Conservation (phyloP, 352 stramenopile species). For the Phytopythium boreale region DNA sequence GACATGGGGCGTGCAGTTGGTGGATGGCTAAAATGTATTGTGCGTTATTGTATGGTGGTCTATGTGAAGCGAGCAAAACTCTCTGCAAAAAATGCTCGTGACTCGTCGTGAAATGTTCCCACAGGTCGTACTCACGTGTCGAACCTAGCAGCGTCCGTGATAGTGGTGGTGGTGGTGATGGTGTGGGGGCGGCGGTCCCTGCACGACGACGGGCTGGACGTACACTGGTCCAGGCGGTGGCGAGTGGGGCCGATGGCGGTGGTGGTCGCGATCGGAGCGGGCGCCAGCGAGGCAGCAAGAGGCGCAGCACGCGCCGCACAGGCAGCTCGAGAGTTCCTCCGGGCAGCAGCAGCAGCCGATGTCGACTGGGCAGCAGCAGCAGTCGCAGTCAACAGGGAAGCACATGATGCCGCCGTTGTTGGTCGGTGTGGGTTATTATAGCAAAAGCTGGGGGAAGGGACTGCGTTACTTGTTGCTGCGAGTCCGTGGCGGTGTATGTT, state of each 20-base stretch:
- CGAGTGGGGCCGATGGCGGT: conserved; percentile 16
- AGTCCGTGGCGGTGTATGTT: no score
- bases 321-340: conserved; percentile 22
- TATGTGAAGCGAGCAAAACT: not conserved
- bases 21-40: no score
- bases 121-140: not conserved
- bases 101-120: not conserved
- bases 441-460: not conserved
- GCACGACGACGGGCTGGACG: conserved; percentile 31
- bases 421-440: not conserved
- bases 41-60: no score
- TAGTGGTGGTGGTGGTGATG: conserved; percentile 6
- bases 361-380: conserved; percentile 8
- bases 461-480: no score
- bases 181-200: conserved; percentile 13
- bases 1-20: no score
- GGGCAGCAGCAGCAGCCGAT: conserved; percentile 8
- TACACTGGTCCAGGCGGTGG: conserved; percentile 23
- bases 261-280: conserved; percentile 10
- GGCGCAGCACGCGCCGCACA: conserved; percentile 16
- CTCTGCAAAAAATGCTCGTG: no score
- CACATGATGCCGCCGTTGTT: not conserved
- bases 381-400: not conserved
- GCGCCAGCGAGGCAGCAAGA: conserved; percentile 17
- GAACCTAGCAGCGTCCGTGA: conserved; percentile 12